Conservation (phyloP, 148 eudicot species). For the Nyssa sinensis region DNA sequence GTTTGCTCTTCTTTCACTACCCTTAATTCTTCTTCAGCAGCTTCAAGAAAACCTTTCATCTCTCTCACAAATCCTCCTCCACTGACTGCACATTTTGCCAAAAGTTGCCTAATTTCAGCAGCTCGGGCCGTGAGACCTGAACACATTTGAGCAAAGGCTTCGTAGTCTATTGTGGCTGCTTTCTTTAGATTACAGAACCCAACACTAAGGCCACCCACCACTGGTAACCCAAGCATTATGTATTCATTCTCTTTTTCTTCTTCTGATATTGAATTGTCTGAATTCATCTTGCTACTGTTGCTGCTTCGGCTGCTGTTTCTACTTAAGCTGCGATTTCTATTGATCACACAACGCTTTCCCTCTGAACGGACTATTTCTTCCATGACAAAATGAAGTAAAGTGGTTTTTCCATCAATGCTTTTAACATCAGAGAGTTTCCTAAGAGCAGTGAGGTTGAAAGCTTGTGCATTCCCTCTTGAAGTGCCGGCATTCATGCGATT, state of each 20-base stretch:
- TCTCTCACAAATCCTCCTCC: constrained; percentile 46
- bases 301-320: constrained; percentile 28
- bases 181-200: constrained; percentile 68
- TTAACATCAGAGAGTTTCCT: constrained; percentile 80
- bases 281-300: constrained; percentile 5
- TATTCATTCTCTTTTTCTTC: constrained; percentile 72
- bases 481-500: constrained; percentile 87
- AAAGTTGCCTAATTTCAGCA: constrained; percentile 37
- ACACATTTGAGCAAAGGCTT: constrained; percentile 32
- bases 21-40: constrained; percentile 54
- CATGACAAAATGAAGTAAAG: constrained; percentile 81
- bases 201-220: constrained; percentile 76
- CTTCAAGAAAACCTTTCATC: constrained; percentile 58
- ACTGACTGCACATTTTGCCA: constrained; percentile 39
- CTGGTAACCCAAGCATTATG: constrained; percentile 69
- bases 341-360: constrained; percentile 65
- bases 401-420: constrained; percentile 79
- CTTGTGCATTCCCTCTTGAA: constrained; percentile 85
- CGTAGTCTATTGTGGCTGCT: constrained; percentile 67
- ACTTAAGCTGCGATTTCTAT: constrained; percentile 43
- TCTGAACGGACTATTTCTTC: constrained; percentile 85
- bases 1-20: constrained; percentile 52
- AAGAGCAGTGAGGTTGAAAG: constrained; percentile 67
- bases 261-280: constrained; percentile 29
- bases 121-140: constrained; percentile 32